These are phyloP conservation scores for Talaromyces albobiverticillius DNA, from an alignment of 2,329 filamentous ascomycete genomes.

Conservation along the genomic window DNA sequence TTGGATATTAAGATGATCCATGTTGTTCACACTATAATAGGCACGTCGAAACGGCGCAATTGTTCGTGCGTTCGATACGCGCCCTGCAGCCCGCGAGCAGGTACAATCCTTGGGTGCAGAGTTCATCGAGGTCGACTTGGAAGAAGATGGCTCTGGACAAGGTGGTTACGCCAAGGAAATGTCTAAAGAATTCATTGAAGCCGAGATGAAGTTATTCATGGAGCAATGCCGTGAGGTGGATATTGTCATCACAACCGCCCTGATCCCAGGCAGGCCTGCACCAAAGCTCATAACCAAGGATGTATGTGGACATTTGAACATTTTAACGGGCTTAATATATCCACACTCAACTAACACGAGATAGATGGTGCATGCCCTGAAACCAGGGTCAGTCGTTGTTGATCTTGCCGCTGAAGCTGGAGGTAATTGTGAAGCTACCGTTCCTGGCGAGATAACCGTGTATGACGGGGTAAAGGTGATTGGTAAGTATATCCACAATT, in stretches of 20 bases:
- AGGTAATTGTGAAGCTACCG: conserved; percentile 81
- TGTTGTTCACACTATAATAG: conserved; percentile 24
- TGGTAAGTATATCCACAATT: conserved; percentile 50
- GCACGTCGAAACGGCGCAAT: conserved; percentile 84
- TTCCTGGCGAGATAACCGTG: conserved; percentile 65
- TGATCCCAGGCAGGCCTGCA: conserved; percentile 80
- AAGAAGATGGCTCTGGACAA: conserved; percentile 79
- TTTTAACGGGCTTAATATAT: neutral
- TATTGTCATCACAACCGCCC: conserved; percentile 88
- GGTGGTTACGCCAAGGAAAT: conserved; percentile 92
- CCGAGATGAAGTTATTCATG: conserved; percentile 88
- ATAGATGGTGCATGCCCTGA: conserved; percentile 78
- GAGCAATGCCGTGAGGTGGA: conserved; percentile 85
- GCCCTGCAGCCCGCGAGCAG: conserved; percentile 81
- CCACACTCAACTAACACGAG: neutral
- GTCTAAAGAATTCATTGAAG: conserved; percentile 90
- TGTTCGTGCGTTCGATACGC: conserved; percentile 87
- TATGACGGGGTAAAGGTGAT: conserved; percentile 82
- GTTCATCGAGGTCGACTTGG: conserved; percentile 79
- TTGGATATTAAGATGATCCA: neutral
- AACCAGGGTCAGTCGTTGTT: conserved; percentile 82
- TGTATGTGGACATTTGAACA: conserved; percentile 24
- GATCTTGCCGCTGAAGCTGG: conserved; percentile 85
- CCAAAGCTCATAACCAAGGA: conserved; percentile 80
- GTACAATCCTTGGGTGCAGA: conserved; percentile 87